Evolutionary conservation across 257 asterid genomes (phyloP), one percentile per base, ranked within the genome.

Genomic region (Cruciata laevipes): DNA sequence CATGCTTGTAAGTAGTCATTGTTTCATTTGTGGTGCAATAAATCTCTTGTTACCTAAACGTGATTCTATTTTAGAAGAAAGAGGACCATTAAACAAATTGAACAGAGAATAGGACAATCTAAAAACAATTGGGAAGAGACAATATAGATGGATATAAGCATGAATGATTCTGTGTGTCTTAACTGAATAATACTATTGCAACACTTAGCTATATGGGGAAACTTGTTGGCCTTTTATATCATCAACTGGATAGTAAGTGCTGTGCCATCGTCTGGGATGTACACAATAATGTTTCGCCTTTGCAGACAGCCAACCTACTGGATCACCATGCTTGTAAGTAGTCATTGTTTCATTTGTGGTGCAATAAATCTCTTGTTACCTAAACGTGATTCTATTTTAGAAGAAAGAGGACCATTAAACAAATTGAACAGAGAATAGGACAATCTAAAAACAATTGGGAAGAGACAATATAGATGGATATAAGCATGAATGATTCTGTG

Each of bases 141-240:
- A n/a, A n/a, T n/a, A n/a, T n/a, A n/a, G n/a, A n/a, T n/a, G n/a
- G n/a, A n/a, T n/a, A n/a, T n/a, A n/a, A n/a, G n/a, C n/a, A n/a
- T n/a, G n/a, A n/a, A n/a, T n/a, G n/a, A n/a, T n/a, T n/a, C n/a
- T n/a, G n/a, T n/a, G n/a, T n/a, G n/a, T n/a, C n/a, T n/a, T n/a
- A n/a, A n/a, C n/a, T n/a, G n/a, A n/a, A n/a, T n/a, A n/a, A n/a
- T n/a, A n/a, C n/a, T n/a, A n/a, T 72, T 90, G 85, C 99, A 93
- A 81, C 97, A 88, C 79, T 61, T 88, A 44, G 99, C 97, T 21
- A 90, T 93, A 62, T 93, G 99, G 99, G 99, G 97, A 76, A 93
- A 93, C 75, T 87, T 93, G 74, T 75, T 88, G n/a, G 95, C 76
- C 6, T 93, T 93, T 68, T 93, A 93, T 66, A 83, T 78, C 82